phyloP scores from a whole-genome alignment of 2,329 filamentous ascomycete species.

The Cladosporium sp. region DNA sequence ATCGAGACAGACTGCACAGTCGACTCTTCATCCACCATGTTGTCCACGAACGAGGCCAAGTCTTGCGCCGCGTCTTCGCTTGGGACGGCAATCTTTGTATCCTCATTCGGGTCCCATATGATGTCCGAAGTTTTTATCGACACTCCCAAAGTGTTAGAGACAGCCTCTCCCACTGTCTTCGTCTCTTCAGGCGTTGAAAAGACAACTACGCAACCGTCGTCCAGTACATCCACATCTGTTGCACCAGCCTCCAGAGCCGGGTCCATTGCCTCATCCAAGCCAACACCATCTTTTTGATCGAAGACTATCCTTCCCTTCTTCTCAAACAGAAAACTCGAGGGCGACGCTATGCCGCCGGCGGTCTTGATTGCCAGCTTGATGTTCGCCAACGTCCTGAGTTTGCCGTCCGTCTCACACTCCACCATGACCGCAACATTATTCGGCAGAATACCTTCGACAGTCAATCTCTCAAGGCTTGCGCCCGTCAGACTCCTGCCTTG shows the following conservation, averaged over 20 bases:
- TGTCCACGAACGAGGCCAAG: constrained; percentile 57
- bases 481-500: constrained; percentile 78
- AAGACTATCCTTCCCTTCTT: constrained; percentile 73
- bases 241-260: constrained; percentile 81
- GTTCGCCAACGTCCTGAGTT: constrained; percentile 67
- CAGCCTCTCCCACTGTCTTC: constrained; percentile 57
- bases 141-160: constrained; percentile 62
- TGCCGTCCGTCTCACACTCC: constrained; percentile 82
- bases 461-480: constrained; percentile 68
- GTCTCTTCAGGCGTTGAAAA: constrained; percentile 65
- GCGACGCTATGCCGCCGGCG: constrained; percentile 63
- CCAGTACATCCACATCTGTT: constrained; percentile 65
- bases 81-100: constrained; percentile 65
- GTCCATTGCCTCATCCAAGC: constrained; percentile 70
- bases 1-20: constrained; percentile 77
- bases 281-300: constrained; percentile 52
- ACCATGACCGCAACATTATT: constrained; percentile 71
- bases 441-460: constrained; percentile 76
- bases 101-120: constrained; percentile 77
- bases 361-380: constrained; percentile 68
- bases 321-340: constrained; percentile 80
- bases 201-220: constrained; percentile 66
- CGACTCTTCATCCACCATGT: constrained; percentile 58
- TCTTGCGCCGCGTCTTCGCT: constrained; percentile 52
- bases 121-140: constrained; percentile 73